phyloP scores from a whole-genome alignment of 148 eudicot species.

The Gaultheria prostrata region DNA sequence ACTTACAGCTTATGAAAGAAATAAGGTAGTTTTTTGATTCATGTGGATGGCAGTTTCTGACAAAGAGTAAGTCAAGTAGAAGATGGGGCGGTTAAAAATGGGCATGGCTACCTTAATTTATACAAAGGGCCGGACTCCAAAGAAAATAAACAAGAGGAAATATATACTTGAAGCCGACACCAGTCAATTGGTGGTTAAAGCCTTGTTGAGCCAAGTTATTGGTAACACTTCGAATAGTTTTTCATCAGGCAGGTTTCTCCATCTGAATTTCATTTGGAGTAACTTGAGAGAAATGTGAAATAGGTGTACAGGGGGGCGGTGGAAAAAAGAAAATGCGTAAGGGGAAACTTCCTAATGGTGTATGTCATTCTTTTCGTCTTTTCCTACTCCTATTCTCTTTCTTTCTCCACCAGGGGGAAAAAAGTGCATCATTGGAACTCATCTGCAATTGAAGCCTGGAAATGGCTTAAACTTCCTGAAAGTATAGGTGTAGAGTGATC shows the following conservation, averaged over 20 bases:
- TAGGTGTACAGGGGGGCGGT: not conserved
- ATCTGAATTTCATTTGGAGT: constrained; percentile 2
- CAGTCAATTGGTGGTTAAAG: not conserved
- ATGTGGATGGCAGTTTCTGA: not conserved
- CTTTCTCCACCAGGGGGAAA: not conserved
- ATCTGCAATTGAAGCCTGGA: not conserved
- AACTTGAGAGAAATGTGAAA: not conserved
- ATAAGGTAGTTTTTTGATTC: not conserved
- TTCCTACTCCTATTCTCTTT: not conserved
- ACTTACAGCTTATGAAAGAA: not conserved
- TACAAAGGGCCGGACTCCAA: not conserved
- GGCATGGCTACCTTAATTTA: not conserved
- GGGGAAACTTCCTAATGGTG: not conserved
- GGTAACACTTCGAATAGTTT: too few relatives aligned
- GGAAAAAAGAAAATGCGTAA: not conserved
- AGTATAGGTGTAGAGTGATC: not conserved
- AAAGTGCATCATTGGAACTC: not conserved
- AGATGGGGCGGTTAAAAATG: not conserved
- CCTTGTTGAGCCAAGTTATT: not conserved
- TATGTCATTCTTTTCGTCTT: not conserved
- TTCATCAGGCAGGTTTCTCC: not conserved
- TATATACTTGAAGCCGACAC: not conserved
- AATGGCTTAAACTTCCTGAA: not conserved
- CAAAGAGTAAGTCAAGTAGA: not conserved
- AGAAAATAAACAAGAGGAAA: not conserved